These are phyloP conservation scores for Termitomyces sp. DNA, from an alignment of 768 basidiomycete species.

Conservation along the genomic window DNA sequence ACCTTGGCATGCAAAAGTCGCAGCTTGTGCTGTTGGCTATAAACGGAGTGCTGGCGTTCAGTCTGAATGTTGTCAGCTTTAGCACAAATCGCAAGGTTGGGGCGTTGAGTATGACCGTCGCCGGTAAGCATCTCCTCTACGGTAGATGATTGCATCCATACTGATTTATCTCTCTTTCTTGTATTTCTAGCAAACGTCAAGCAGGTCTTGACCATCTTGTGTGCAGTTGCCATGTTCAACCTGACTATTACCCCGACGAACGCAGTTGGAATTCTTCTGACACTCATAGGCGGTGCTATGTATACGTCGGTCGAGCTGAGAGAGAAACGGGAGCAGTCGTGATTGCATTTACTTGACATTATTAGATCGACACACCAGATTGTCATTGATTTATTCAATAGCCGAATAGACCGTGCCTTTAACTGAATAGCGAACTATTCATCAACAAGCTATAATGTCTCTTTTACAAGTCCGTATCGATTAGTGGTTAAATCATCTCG, in stretches of 20 bases:
- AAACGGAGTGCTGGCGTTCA: conserved; percentile 89
- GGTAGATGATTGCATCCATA: too few relatives aligned
- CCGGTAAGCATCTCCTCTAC: conserved; percentile 44
- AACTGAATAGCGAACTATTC: too few relatives aligned
- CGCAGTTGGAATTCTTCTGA: conserved; percentile 76
- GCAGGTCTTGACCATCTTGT: conserved; percentile 85
- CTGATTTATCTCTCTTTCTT: not conserved
- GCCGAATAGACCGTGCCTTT: too few relatives aligned
- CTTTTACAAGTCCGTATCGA: not conserved
- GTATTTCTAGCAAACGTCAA: conserved; percentile 71
- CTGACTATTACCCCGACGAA: conserved; percentile 77
- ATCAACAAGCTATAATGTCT: too few relatives aligned
- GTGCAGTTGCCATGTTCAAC: conserved; percentile 81
- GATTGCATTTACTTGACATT: not conserved
- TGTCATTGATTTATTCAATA: not conserved
- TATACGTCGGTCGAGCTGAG: conserved; percentile 65
- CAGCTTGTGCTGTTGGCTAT: conserved; percentile 52
- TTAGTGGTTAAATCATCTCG: conserved; percentile 10
- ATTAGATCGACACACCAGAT: not conserved
- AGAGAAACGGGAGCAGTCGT: conserved; percentile 29
- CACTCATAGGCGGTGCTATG: conserved; percentile 81
- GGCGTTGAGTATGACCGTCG: conserved; percentile 87
- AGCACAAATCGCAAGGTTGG: conserved; percentile 93
- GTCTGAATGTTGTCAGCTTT: conserved; percentile 90
- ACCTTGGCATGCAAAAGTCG: conserved; percentile 25